These are phyloP conservation scores for Cyberlindnera petersonii DNA, from an alignment of 805 yeast genomes.

Conservation along the genomic window DNA sequence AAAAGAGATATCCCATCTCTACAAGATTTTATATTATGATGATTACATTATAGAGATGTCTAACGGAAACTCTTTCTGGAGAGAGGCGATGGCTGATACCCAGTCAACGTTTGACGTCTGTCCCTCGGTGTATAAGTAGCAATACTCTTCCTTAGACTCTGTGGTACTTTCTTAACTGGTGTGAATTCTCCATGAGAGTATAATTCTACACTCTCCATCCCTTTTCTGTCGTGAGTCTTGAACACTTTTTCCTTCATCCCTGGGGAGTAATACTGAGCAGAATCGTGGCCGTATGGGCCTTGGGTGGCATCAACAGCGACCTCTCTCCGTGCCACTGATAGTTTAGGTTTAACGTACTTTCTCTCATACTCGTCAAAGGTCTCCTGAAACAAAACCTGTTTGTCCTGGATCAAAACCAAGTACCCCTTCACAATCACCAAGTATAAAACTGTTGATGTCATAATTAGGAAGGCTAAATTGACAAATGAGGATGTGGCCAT, in stretches of 20 bases:
- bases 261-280: conserved; percentile 31
- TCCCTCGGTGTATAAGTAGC: conserved; percentile 17
- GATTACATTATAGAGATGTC: too few species aligned
- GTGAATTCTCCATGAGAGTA: conserved; percentile 32
- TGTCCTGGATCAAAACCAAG: conserved; percentile 49
- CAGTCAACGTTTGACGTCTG: conserved; percentile 3
- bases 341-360: conserved; percentile 58
- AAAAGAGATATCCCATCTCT: too few species aligned
- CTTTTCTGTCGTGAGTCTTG: conserved; percentile 43
- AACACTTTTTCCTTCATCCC: conserved; percentile 38
- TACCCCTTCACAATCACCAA: conserved; percentile 41
- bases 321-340: conserved; percentile 50
- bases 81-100: conserved; percentile 25
- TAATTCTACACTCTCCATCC: conserved; percentile 29
- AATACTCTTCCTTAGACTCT: conserved; percentile 11
- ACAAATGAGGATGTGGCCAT: conserved; percentile 35
- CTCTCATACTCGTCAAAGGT: conserved; percentile 58
- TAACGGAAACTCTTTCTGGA: conserved; percentile 13
- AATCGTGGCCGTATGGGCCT: conserved; percentile 27
- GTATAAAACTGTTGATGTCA: conserved; percentile 37
- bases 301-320: conserved; percentile 57
- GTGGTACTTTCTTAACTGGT: conserved; percentile 21
- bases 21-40: not conserved
- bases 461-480: conserved; percentile 33
- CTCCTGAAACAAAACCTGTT: conserved; percentile 55